phyloP scores from a whole-genome alignment of 495 filamentous ascomycete species.

The Clohesyomyces aquaticus region DNA sequence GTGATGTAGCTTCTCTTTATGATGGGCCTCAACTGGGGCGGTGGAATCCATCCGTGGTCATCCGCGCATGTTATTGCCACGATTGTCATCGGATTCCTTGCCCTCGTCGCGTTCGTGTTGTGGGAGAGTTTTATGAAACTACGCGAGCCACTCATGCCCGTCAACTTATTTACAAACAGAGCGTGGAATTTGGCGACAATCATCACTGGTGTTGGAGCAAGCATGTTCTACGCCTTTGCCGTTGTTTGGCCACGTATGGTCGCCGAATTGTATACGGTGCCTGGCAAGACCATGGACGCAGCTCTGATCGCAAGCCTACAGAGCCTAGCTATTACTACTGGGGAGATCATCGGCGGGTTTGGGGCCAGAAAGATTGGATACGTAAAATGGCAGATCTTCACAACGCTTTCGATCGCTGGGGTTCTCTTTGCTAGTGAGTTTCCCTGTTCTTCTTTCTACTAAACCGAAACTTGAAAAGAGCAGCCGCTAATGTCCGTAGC shows the following conservation, averaged over 20 bases:
- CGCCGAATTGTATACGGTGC: conserved; percentile 39
- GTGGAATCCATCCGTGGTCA: conserved; percentile 42
- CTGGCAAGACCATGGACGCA: too few relatives aligned
- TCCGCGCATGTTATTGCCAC: conserved; percentile 37
- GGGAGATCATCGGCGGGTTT: too few relatives aligned
- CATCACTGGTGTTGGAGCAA: conserved; percentile 47
- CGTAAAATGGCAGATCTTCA: too few relatives aligned
- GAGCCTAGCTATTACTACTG: too few relatives aligned
- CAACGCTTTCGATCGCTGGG: too few relatives aligned
- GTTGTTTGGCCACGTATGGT: conserved; percentile 50
- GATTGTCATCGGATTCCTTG: conserved; percentile 31
- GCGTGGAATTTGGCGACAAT: conserved; percentile 51
- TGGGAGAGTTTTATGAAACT: conserved; percentile 35
- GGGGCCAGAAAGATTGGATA: too few relatives aligned
- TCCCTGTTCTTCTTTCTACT: too few relatives aligned
- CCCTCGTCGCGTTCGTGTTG: conserved; percentile 32
- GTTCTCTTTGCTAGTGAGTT: too few relatives aligned
- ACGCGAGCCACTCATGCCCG: conserved; percentile 50
- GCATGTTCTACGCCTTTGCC: conserved; percentile 49
- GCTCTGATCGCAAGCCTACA: too few relatives aligned
- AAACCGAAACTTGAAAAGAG: too few relatives aligned
- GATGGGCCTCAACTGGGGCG: conserved; percentile 51
- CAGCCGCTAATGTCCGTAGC: too few relatives aligned
- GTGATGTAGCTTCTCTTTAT: too few relatives aligned
- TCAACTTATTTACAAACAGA: conserved; percentile 52